Base-by-base conservation (phyloP, 345 rosid species). In the Citrus australasica region DNA sequence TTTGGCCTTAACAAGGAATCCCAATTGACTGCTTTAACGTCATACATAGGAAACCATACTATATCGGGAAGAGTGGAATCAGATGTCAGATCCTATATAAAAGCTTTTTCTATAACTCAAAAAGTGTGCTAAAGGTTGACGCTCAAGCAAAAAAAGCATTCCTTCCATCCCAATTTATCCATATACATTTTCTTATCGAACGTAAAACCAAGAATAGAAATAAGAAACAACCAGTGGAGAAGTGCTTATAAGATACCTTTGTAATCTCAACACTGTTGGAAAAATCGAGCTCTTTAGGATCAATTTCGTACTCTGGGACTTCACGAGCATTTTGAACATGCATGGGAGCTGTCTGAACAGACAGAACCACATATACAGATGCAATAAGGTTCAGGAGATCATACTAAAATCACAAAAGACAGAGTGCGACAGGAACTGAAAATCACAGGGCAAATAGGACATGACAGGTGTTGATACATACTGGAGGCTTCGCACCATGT, bases 261-360 rank as follows among this genome's bases (percentile, higher is more conserved):
- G 98, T 90, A 76, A 93, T 90, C 79, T 88, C 74, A 65, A 87
- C 86, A 74, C 96, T 88, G 74, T 89, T 85, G 6, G 96, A 83
- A 83, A 93, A 89, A 79, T 93, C 98, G 80, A 93, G 96, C 84
- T 93, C 98, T 14, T 61, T 38, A 59, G 89, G 89, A 88, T 87
- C 83, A 70, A 93, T 93, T 85, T 93, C 98, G 68, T 93, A 93
- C 76, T 92, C 94, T 28, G 98, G 98, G 71, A 90, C 93, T 81
- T 93, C 96, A 78, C 85, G 86, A 69, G 86, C 89, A 83, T 87
- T 86, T 62, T 83, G 80, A 24, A 90, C 94, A 72, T 87, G 94
- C 98, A 93, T 91, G 28, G 96, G 98, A 69, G 94, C 93, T 85
- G 87, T 76, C 96, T 93, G 80, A 67, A 79, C 55, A 51, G 21